Conservation (phyloP, 768 basidiomycete genomes). For the Naganishia randhawae region DNA sequence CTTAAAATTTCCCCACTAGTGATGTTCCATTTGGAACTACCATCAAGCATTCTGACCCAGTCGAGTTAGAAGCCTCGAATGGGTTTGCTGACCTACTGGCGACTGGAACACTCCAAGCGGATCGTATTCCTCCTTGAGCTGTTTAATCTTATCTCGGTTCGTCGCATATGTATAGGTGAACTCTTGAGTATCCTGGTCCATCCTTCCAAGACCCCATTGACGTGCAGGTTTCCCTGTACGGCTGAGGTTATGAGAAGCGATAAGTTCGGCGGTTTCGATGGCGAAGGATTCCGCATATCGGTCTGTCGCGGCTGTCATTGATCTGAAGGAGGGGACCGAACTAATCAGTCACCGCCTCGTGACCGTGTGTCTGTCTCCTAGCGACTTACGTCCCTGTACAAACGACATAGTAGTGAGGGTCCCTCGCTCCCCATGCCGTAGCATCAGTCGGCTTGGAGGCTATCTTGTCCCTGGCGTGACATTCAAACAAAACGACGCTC, state of each 20-base stretch:
- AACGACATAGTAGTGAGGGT: conserved; percentile 13
- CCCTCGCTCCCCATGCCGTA: conserved; percentile 3
- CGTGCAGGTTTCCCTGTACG: not conserved
- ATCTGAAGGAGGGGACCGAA: not conserved
- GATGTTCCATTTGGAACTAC: not conserved
- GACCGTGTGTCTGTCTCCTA: not conserved
- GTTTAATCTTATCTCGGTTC: not conserved
- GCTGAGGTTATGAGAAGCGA: conserved; percentile 1
- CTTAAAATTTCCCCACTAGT: not conserved
- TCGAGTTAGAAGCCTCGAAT: not conserved
- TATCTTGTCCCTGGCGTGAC: not conserved
- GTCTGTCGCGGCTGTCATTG: conserved; percentile 6
- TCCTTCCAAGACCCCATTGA: conserved; percentile 1
- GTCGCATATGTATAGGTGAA: conserved; percentile 12
- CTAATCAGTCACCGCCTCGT: not conserved
- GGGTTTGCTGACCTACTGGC: conserved; percentile 8
- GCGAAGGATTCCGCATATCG: conserved; percentile 3
- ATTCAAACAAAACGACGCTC: conserved; percentile 9
- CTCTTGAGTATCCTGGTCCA: conserved; percentile 3
- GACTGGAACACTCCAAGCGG: conserved; percentile 12
- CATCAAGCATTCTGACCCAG: not conserved
- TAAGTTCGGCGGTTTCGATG: conserved; percentile 6
- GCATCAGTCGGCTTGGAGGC: not conserved
- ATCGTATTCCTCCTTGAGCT: not conserved
- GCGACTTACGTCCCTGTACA: conserved; percentile 12